Conservation (phyloP, 495 filamentous ascomycete genomes). For the Bacidia gigantensis region DNA sequence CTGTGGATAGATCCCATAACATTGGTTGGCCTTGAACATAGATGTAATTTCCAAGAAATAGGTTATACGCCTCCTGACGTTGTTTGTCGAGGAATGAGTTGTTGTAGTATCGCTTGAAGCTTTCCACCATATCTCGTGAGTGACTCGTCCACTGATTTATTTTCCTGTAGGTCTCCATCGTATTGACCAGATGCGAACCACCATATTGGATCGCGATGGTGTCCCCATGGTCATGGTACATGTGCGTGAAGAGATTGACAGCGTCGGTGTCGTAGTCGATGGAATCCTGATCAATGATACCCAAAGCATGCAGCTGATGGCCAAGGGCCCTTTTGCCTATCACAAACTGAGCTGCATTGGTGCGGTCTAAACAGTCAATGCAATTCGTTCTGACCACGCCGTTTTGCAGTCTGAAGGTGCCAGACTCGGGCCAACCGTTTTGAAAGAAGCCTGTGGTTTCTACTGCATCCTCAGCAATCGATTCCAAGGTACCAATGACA, state of each 20-base stretch:
- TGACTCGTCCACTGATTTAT: constrained; percentile 98
- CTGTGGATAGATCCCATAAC: constrained; percentile 91
- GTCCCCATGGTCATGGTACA: constrained; percentile 95
- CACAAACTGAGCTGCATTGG: constrained; percentile 95
- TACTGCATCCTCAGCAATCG: constrained; percentile 75
- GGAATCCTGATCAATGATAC: constrained; percentile 62
- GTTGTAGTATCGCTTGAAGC: constrained; percentile 98
- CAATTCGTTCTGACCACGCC: constrained; percentile 93
- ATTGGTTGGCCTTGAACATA: constrained; percentile 83
- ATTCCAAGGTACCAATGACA: constrained; percentile 82
- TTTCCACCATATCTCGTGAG: constrained; percentile 96
- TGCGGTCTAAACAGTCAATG: constrained; percentile 92
- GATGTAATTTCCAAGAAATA: constrained; percentile 95
- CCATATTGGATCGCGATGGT: constrained; percentile 97
- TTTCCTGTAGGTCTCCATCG: constrained; percentile 96
- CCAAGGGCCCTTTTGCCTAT: constrained; percentile 93
- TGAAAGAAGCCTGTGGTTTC: constrained; percentile 84
- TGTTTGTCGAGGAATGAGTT: constrained; percentile 96
- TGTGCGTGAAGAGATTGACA: constrained; percentile 89
- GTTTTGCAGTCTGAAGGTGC: constrained; percentile 63
- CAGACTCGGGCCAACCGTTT: constrained; percentile 59
- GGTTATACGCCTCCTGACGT: constrained; percentile 92
- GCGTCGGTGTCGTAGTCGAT: constrained; percentile 92
- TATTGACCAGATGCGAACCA: constrained; percentile 94
- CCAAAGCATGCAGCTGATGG: constrained; percentile 83